Evolutionary conservation across 139 green algal species (phyloP).

Genomic region (Tetraselmis chui): DNA sequence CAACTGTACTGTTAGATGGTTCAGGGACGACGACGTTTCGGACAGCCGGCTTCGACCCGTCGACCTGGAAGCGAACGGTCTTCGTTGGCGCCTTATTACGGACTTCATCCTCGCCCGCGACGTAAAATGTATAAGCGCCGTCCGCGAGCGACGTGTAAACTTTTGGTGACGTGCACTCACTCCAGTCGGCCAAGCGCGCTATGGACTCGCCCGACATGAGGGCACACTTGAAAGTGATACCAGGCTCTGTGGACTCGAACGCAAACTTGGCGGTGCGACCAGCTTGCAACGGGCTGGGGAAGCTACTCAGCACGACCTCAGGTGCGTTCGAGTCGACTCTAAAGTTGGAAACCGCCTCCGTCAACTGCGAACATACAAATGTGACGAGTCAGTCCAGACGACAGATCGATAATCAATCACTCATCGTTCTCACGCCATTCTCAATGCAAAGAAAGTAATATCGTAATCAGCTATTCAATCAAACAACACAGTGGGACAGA

Average conservation of each 20-base stretch:
- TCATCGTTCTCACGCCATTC: no score
- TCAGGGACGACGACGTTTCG: background rate
- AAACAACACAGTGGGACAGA: background rate
- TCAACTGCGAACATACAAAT: no score
- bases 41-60: background rate
- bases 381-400: no score
- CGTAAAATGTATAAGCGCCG: background rate
- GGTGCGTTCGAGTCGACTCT: background rate
- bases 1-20: background rate
- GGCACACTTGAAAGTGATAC: background rate
- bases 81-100: background rate
- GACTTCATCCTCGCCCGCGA: background rate
- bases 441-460: no score
- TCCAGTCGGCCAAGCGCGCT: background rate
- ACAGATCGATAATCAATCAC: no score
- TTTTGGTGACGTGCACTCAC: background rate
- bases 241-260: background rate
- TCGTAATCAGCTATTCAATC: no score
- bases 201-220: background rate
- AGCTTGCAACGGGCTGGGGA: background rate
- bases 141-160: background rate
- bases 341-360: background rate
- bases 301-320: background rate
- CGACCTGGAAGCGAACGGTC: background rate
- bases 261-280: background rate